Base-by-base conservation (phyloP, 2,329 filamentous ascomycete genomes). In the Dissoconium aciculare region DNA sequence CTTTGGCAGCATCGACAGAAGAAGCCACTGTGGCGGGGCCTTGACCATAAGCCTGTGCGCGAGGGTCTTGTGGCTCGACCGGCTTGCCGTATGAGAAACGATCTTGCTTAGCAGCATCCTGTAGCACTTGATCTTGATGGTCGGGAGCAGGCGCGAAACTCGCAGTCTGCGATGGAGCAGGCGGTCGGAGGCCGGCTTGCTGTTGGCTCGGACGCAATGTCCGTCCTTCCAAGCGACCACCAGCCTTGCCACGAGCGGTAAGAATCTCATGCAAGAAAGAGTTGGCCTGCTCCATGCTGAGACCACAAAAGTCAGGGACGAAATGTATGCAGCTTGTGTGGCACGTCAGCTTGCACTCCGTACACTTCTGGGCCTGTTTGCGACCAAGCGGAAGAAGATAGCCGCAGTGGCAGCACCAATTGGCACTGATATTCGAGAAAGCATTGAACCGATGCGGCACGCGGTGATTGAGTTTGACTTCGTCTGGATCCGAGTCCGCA, bases 361-460 rank as follows among this genome's bases (percentile, higher is more conserved):
- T 73, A 56, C 89, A 98, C 58, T 85, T 91, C 50, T 89, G 75
- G 51, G 80, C 84, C 55, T 92, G 93, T 58, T 92, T 94, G 55
- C 85, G 83, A 36, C 89, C 89, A 52, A 98, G 79, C 0, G 89
- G 85, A 30, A 98, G 62, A 44, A 98, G 78, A 52, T 94, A 95
- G 48, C 89, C 89, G 54, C 89, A 98, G 58, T 98, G 89, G 53
- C 89, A 98, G 60, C 89, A 98, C 89, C 89, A 98, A 54, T 95
- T 98, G 45, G 89, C 89, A 11, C 85, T 89, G 60, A 98, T 81
- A 51, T 98, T 98, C 42, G 84, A 84, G 55, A 91, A 98, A n/a
- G 79, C 74, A 49, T 87, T 76, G 65, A 95, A 98, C 32, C 89
- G 78, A 69, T 98, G 89, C 5, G 89, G 89, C 52, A 98, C 98